phyloP scores from a whole-genome alignment of 2,329 filamentous ascomycete species.

The Pestalotiopsis sp. region DNA sequence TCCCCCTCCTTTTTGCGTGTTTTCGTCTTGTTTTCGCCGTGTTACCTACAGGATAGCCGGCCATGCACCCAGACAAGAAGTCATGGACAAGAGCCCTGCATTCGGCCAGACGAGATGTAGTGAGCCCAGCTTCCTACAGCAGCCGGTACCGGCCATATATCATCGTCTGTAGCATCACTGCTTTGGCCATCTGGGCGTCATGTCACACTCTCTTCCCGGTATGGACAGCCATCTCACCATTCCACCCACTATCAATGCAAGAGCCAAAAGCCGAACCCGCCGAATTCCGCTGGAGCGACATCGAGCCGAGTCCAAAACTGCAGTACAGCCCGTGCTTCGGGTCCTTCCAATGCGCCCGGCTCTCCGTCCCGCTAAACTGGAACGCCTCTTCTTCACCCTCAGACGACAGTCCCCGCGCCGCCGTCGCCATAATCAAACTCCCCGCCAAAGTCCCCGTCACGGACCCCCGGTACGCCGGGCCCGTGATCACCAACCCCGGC shows the following conservation, averaged over 20 bases:
- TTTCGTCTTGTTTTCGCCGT: neutral
- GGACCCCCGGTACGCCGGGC: conserved; percentile 44
- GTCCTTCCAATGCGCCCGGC: conserved; percentile 46
- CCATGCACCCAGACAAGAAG: neutral
- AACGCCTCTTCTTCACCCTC: conserved; percentile 32
- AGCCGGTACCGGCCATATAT: neutral
- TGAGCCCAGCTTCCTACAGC: neutral
- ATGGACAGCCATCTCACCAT: too few species aligned
- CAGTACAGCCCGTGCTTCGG: conserved; percentile 35
- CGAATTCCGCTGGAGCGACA: neutral
- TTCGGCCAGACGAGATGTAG: neutral
- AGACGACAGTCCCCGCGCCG: conserved; percentile 23
- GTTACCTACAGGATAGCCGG: neutral
- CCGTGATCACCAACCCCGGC: conserved; percentile 46
- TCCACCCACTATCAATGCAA: too few species aligned
- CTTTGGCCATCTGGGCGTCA: neutral
- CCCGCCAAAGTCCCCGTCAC: conserved; percentile 35
- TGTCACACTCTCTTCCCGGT: neutral
- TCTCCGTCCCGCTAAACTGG: conserved; percentile 49
- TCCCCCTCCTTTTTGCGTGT: neutral
- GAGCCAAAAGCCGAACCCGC: too few species aligned
- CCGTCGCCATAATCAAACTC: conserved; percentile 43
- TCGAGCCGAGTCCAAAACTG: neutral
- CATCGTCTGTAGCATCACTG: neutral
- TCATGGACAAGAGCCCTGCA: neutral